phyloP scores from a whole-genome alignment of 2,329 filamentous ascomycete species.

The Exophiala xenobiotica region DNA sequence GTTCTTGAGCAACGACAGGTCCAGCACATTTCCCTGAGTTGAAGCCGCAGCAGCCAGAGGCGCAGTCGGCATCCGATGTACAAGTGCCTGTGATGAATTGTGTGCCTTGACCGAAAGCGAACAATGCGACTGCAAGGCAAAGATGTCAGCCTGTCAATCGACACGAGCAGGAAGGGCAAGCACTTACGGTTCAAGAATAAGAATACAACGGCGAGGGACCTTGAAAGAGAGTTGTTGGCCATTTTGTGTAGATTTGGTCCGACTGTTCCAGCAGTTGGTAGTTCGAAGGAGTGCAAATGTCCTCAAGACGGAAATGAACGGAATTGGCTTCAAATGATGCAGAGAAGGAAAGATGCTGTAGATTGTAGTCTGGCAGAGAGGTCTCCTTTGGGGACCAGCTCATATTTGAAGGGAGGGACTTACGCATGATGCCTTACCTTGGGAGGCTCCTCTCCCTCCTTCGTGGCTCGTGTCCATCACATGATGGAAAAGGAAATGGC shows the following conservation, averaged over 20 bases:
- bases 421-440: not conserved
- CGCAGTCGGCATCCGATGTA: conserved; percentile 32
- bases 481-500: conserved; percentile 3
- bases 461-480: not conserved
- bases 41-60: conserved; percentile 33
- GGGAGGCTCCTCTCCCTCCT: conserved; percentile 5
- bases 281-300: conserved; percentile 6
- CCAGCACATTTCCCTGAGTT: conserved; percentile 32
- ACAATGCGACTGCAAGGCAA: conserved; percentile 12
- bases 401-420: conserved; percentile 12
- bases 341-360: conserved; percentile 3
- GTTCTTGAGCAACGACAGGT: conserved; percentile 30
- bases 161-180: not conserved
- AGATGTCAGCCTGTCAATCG: conserved; percentile 1
- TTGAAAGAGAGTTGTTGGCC: conserved; percentile 9
- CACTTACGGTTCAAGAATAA: conserved; percentile 22
- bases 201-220: conserved; percentile 10
- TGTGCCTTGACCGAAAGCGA: conserved; percentile 24
- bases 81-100: conserved; percentile 35
- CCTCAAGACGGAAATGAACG: conserved; percentile 5
- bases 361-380: too few relatives aligned
- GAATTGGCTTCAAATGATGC: not conserved
- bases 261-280: conserved; percentile 15
- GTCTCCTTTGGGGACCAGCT: conserved; percentile 2
- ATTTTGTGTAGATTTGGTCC: conserved; percentile 12